Evolutionary conservation across 768 basidiomycete genomes (phyloP).

Genomic region (Mycena kentingensis): DNA sequence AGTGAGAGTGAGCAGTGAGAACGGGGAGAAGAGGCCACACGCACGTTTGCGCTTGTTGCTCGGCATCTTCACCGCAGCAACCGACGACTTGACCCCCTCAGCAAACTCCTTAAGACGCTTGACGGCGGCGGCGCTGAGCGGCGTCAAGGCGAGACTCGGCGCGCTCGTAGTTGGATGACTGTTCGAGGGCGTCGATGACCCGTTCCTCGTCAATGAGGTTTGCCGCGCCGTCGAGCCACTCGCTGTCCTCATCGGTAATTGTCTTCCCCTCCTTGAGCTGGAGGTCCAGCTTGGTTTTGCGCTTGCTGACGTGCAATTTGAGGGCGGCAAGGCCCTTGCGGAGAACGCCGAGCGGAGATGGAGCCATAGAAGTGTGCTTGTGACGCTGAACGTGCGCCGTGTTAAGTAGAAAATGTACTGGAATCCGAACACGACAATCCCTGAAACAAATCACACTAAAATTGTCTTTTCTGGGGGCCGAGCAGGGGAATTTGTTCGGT

Average conservation of each 20-base stretch:
- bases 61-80: not conserved
- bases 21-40: not conserved
- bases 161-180: not conserved
- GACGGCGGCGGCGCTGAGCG: not conserved
- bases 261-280: constrained; percentile 2
- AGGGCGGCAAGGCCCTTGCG: constrained; percentile 7
- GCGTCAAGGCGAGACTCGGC: not conserved
- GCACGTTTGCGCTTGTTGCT: not conserved
- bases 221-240: constrained; percentile 9
- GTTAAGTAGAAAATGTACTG: not conserved
- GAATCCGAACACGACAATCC: too few relatives aligned
- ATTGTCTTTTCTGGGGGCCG: not conserved
- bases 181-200: constrained; percentile 5
- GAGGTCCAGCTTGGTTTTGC: constrained; percentile 3
- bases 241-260: constrained; percentile 4
- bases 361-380: not conserved
- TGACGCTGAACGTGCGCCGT: not conserved
- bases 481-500: not conserved
- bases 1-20: not conserved
- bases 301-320: constrained; percentile 3
- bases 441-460: not conserved
- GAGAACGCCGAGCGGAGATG: constrained; percentile 1
- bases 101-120: constrained; percentile 4
- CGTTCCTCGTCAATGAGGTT: constrained; percentile 5
- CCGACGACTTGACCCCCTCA: not conserved